Conservation (phyloP, 169 alveolate genomes). For the Plasmodium ovale region DNA sequence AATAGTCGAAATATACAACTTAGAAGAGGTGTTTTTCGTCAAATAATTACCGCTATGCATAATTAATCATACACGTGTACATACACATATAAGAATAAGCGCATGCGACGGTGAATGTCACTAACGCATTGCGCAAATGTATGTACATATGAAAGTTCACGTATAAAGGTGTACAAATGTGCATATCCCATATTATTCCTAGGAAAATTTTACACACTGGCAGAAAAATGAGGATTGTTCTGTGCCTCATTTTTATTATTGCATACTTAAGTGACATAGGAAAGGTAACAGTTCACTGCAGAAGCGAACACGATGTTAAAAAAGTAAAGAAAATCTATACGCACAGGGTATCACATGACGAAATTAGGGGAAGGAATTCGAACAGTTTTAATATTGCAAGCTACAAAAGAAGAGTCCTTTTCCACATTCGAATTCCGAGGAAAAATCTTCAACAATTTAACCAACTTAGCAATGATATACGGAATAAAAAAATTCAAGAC, state of each 20-base stretch:
- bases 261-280: slow-evolving; percentile 11
- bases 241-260: slow-evolving; percentile 14
- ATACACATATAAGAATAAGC: neutral
- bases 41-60: neutral
- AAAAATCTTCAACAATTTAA: slow-evolving; percentile 6
- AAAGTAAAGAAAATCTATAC: slow-evolving; percentile 9
- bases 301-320: slow-evolving; percentile 18
- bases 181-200: neutral
- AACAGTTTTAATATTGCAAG: slow-evolving; percentile 6
- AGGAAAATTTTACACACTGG: neutral
- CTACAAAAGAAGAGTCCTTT: slow-evolving; percentile 29
- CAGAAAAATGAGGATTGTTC: slow-evolving; percentile 23
- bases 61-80: neutral
- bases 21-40: neutral
- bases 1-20: neutral
- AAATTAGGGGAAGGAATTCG: slow-evolving; percentile 2
- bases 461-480: slow-evolving; percentile 15
- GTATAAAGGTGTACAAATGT: no score
- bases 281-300: slow-evolving; percentile 8
- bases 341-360: neutral
- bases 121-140: no score
- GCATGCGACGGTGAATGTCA: no score
- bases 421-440: slow-evolving; percentile 41
- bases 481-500: slow-evolving; percentile 22
- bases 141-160: neutral